Percentiles rank a stretch among this genome's conserved stretches.
Conservation (phyloP, 768 basidiomycete species). For the Fomitopsis serialis region DNA sequence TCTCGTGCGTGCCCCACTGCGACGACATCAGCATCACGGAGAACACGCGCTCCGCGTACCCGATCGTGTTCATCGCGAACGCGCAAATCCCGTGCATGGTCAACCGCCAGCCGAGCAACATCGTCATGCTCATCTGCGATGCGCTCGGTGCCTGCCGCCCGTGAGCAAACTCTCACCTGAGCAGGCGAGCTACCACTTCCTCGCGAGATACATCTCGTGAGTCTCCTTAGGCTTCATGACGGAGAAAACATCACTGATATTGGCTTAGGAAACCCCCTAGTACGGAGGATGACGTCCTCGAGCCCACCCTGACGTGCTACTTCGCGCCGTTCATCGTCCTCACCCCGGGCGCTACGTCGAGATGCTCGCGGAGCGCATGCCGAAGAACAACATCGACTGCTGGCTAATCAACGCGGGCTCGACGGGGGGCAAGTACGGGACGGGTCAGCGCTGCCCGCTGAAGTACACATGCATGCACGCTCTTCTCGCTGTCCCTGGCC, state of each 20-base stretch:
- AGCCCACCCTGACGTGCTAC: constrained; percentile 99
- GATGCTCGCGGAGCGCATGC: constrained; percentile 96
- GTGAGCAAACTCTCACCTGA: constrained; percentile 88
- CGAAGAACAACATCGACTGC: constrained; percentile 82
- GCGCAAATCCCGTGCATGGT: constrained; percentile 91
- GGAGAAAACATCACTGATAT: constrained; percentile 11
- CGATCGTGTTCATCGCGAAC: constrained; percentile 95
- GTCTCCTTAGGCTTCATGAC: constrained; percentile 20
- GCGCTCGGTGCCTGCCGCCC: constrained; percentile 96
- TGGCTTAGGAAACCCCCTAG: constrained; percentile 80
- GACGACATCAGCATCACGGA: constrained; percentile 96
- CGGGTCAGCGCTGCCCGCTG: constrained; percentile 92
- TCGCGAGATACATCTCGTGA: constrained; percentile 92
- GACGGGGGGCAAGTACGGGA: constrained; percentile 91
- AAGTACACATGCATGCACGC: constrained; percentile 89
- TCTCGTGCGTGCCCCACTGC: constrained; percentile 82
- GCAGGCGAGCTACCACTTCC: constrained; percentile 97
- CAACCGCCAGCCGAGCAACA: constrained; percentile 84
- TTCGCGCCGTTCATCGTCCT: constrained; percentile 99
- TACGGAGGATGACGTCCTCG: constrained; percentile 97
- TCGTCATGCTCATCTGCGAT: constrained; percentile 96
- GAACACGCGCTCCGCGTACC: constrained; percentile 99
- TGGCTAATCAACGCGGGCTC: constrained; percentile 99
- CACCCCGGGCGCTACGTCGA: constrained; percentile 93
- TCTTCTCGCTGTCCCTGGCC: too few species aligned